Conservation (phyloP, 306 rosid species). For the Urtica urens region DNA sequence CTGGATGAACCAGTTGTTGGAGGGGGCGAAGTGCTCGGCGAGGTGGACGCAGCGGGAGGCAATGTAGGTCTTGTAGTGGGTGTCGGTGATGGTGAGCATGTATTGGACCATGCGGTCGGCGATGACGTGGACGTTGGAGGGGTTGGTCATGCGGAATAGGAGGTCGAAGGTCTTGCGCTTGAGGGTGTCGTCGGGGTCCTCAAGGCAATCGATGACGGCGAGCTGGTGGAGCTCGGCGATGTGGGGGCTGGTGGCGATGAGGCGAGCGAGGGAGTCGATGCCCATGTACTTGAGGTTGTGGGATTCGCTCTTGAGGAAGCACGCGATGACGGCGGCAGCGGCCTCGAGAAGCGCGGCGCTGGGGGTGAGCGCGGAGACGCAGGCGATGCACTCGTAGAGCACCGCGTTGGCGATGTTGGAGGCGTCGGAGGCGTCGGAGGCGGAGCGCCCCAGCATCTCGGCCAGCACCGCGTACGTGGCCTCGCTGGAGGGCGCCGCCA, state of each 20-base stretch:
- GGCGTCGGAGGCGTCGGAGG: conserved; percentile 48
- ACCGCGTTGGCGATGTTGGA: conserved; percentile 92
- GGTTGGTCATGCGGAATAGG: conserved; percentile 84
- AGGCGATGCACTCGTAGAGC: conserved; percentile 72
- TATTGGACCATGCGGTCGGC: conserved; percentile 93
- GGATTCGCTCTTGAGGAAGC: conserved; percentile 93
- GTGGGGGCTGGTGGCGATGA: conserved; percentile 74
- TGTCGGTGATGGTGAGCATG: conserved; percentile 78
- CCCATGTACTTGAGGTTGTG: conserved; percentile 98
- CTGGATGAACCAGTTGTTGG: conserved; percentile 98
- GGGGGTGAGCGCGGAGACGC: conserved; percentile 67
- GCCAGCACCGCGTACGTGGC: conserved; percentile 73
- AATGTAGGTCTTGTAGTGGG: conserved; percentile 81
- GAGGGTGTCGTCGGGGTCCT: conserved; percentile 97
- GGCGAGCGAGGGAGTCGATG: conserved; percentile 88
- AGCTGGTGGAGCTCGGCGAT: conserved; percentile 93
- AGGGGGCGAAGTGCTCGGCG: conserved; percentile 94
- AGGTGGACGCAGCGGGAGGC: conserved; percentile 97
- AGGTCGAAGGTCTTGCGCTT: conserved; percentile 92
- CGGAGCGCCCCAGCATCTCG: conserved; percentile 74
- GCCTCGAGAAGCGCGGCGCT: conserved; percentile 68
- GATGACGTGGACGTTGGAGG: conserved; percentile 97
- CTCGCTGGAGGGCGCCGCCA: conserved; percentile 84
- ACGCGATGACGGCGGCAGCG: conserved; percentile 78
- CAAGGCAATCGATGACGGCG: conserved; percentile 96